Evolutionary conservation across 1,284 basidiomycete species (phyloP).

Genomic region (Porodaedalea pini): DNA sequence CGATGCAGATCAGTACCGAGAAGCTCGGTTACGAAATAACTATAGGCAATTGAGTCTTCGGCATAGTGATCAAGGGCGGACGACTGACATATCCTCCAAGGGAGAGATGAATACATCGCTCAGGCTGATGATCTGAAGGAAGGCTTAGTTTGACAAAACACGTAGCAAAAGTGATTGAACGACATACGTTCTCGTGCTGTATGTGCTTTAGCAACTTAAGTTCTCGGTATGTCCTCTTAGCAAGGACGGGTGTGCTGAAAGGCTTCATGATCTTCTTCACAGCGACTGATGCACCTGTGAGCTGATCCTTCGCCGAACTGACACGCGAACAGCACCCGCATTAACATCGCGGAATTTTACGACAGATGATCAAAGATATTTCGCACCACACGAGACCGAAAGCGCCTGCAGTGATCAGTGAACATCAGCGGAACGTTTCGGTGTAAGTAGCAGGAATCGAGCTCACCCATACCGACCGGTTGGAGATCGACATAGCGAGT

Average conservation of each 20-base stretch:
- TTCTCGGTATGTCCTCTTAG: slow-evolving; percentile 97
- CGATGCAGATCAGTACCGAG: slow-evolving; percentile 98
- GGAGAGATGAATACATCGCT: slow-evolving; percentile 99
- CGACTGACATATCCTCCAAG: slow-evolving; percentile 86
- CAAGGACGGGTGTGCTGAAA: slow-evolving; percentile 96
- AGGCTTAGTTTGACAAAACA: slow-evolving; percentile 3
- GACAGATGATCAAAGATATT: not conserved
- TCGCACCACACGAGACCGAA: slow-evolving; percentile 93
- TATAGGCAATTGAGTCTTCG: slow-evolving; percentile 33
- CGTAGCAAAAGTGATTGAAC: not conserved
- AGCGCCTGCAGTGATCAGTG: slow-evolving; percentile 53
- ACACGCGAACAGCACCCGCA: not conserved
- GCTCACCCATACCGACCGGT: slow-evolving; percentile 97
- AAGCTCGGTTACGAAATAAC: slow-evolving; percentile 99
- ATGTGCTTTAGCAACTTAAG: slow-evolving; percentile 99
- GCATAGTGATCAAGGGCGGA: too few relatives aligned
- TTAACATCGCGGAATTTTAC: not conserved
- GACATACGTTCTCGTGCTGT: slow-evolving; percentile 90
- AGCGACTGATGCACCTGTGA: slow-evolving; percentile 91
- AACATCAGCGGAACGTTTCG: slow-evolving; percentile 18
- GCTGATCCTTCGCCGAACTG: slow-evolving; percentile 96
- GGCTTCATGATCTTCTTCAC: slow-evolving; percentile 99
- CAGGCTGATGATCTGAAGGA: slow-evolving; percentile 87
- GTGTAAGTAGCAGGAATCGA: slow-evolving; percentile 23
- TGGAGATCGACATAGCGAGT: slow-evolving; percentile 99